A percentile compares a stretch with the other conserved stretches of the same genome.
Conservation (phyloP, 2,329 filamentous ascomycete species). For the Penicillium sp. region DNA sequence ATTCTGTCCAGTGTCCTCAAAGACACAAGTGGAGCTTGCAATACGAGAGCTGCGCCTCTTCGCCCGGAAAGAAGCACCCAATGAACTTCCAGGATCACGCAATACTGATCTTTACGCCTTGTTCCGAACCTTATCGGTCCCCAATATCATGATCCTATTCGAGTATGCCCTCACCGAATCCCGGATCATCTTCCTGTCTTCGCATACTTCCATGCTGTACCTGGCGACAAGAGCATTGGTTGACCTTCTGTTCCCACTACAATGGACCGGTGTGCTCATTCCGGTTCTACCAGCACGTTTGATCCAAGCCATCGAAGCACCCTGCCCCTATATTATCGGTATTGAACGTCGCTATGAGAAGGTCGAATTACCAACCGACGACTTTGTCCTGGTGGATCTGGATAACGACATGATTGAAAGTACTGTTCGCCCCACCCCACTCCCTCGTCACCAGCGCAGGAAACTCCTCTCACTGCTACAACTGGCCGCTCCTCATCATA, state of each 20-base stretch:
- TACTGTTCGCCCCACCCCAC: constrained; percentile 70
- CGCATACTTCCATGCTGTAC: constrained; percentile 94
- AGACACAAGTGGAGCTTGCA: constrained; percentile 91
- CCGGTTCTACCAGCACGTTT: constrained; percentile 84
- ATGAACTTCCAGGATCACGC: constrained; percentile 88
- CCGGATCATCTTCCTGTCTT: constrained; percentile 92
- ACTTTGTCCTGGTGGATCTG: constrained; percentile 91
- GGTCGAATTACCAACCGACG: constrained; percentile 76
- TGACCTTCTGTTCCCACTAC: constrained; percentile 82
- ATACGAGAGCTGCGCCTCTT: constrained; percentile 89
- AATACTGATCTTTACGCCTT: constrained; percentile 91
- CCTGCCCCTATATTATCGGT: constrained; percentile 95
- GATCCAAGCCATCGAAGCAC: constrained; percentile 86
- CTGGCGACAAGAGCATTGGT: constrained; percentile 84
- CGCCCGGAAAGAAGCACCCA: constrained; percentile 85
- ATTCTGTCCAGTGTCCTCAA: constrained; percentile 85
- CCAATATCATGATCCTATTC: constrained; percentile 88
- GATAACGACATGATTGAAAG: constrained; percentile 89
- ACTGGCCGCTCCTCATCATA: constrained; percentile 84
- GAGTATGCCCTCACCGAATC: constrained; percentile 93
- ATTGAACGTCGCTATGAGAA: constrained; percentile 80
- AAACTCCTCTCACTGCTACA: constrained; percentile 89
- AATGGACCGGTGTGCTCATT: constrained; percentile 93
- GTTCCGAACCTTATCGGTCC: constrained; percentile 84
- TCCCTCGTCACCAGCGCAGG: constrained; percentile 84